These are phyloP conservation scores for Musa schizocarpa DNA, from an alignment of 176 grass and related monocot species.

Conservation along the genomic window DNA sequence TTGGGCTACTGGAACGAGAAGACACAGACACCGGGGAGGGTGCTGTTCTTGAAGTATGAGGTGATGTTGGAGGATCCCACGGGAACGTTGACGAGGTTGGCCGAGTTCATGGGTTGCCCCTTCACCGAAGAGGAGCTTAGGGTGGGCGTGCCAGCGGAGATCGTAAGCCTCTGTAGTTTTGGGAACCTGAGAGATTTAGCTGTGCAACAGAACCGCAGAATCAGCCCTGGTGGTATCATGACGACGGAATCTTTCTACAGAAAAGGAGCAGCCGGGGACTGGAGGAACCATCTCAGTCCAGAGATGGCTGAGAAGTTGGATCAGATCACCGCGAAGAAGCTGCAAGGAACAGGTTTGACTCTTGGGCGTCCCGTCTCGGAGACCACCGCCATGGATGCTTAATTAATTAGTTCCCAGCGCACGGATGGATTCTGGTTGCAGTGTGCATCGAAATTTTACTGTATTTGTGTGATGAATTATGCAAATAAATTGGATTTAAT, in stretches of 20 bases:
- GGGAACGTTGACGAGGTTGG: slow-evolving; percentile 9
- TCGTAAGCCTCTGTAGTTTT: slow-evolving; percentile 27
- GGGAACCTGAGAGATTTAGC: slow-evolving; percentile 1
- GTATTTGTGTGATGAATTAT: too few relatives aligned
- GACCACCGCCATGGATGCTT: too few relatives aligned
- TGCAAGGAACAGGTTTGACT: slow-evolving; percentile 30
- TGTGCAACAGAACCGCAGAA: neutral
- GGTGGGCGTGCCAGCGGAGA: neutral
- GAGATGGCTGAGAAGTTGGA: slow-evolving; percentile 30
- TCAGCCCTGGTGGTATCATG: neutral
- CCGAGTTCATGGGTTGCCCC: slow-evolving; percentile 21
- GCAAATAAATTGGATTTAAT: too few relatives aligned
- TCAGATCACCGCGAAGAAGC: slow-evolving; percentile 4
- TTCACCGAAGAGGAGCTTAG: slow-evolving; percentile 11
- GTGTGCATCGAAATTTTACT: too few relatives aligned
- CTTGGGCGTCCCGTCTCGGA: neutral
- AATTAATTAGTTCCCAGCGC: too few relatives aligned
- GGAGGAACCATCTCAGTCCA: slow-evolving; percentile 28
- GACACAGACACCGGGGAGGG: neutral
- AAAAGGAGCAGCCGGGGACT: slow-evolving; percentile 28
- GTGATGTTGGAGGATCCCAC: slow-evolving; percentile 17
- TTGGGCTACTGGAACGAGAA: slow-evolving; percentile 21
- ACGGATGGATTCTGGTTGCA: too few relatives aligned
- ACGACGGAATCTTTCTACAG: neutral
- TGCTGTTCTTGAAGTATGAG: slow-evolving; percentile 36